These are phyloP conservation scores for Pythium apleroticum DNA, from an alignment of 352 stramenopile species.

Conservation along the genomic window DNA sequence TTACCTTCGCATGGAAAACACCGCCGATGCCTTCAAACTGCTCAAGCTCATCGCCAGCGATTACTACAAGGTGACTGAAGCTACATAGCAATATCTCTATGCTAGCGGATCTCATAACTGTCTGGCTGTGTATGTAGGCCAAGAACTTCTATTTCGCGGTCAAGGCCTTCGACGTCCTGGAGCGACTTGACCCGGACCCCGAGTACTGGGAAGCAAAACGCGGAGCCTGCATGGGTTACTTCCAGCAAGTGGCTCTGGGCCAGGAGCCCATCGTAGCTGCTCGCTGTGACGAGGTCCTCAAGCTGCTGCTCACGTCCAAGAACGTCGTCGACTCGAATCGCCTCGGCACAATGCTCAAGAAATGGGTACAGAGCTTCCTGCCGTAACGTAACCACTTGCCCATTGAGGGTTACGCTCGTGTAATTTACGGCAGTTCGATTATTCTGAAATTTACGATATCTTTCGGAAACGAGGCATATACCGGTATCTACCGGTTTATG, in stretches of 20 bases:
- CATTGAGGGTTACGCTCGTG: not conserved
- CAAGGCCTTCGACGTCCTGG: slow-evolving; percentile 77
- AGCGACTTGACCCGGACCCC: slow-evolving; percentile 63
- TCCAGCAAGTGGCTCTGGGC: slow-evolving; percentile 49
- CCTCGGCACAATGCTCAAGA: slow-evolving; percentile 40
- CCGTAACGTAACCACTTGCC: not conserved
- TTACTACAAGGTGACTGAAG: slow-evolving; percentile 40
- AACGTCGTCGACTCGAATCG: slow-evolving; percentile 53
- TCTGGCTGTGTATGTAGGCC: not conserved
- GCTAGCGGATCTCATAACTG: no score
- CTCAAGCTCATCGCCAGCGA: slow-evolving; percentile 73
- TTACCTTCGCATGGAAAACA: slow-evolving; percentile 60
- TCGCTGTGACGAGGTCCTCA: slow-evolving; percentile 50
- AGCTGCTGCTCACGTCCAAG: slow-evolving; percentile 52
- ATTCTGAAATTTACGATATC: not conserved
- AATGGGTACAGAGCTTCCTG: slow-evolving; percentile 34
- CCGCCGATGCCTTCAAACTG: slow-evolving; percentile 43
- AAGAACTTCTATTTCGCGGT: slow-evolving; percentile 61
- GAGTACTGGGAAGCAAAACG: slow-evolving; percentile 81
- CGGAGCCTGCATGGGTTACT: slow-evolving; percentile 64
- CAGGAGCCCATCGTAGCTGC: slow-evolving; percentile 25
- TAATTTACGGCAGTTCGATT: not conserved
- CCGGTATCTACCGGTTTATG: slow-evolving; percentile 2
- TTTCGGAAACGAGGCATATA: not conserved
- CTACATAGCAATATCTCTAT: no score